These are phyloP conservation scores for Aspergillus clavatus DNA, from an alignment of 2,329 filamentous ascomycete genomes.

Conservation along the genomic window DNA sequence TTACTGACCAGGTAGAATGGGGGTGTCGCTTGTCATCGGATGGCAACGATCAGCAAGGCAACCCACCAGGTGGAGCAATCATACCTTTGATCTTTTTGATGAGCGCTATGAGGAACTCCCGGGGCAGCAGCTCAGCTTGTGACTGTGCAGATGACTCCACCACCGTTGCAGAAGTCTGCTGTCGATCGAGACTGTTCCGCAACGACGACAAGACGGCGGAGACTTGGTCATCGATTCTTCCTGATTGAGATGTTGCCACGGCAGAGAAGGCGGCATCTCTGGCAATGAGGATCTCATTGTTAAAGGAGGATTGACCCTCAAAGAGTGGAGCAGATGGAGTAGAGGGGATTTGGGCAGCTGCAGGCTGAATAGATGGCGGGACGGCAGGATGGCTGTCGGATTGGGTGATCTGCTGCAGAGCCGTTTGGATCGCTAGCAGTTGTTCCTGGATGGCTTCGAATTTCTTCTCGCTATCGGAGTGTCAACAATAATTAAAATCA, in stretches of 20 bases:
- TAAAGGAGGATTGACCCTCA: slow-evolving; percentile 23
- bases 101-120: slow-evolving; percentile 17
- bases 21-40: slow-evolving; percentile 13
- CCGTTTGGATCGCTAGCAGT: slow-evolving; percentile 14
- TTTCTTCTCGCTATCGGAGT: slow-evolving; percentile 11
- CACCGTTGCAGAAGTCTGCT: slow-evolving; percentile 2
- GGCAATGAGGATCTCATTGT: slow-evolving; percentile 20
- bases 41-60: background rate
- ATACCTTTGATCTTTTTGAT: slow-evolving; percentile 20
- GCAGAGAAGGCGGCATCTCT: slow-evolving; percentile 21
- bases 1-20: slow-evolving; percentile 24
- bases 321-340: slow-evolving; percentile 18
- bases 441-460: slow-evolving; percentile 18
- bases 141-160: background rate
- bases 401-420: slow-evolving; percentile 12
- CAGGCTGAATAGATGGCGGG: slow-evolving; percentile 6
- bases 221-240: slow-evolving; percentile 15
- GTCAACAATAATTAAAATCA: too few relatives aligned
- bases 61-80: background rate
- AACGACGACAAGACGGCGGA: slow-evolving; percentile 17
- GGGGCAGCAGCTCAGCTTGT: slow-evolving; percentile 13
- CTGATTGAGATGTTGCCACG: slow-evolving; percentile 7
- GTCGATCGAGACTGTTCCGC: slow-evolving; percentile 15
- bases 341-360: slow-evolving; percentile 1
- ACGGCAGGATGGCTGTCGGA: background rate